phyloP scores from a whole-genome alignment of 306 rosid species.

The Vigna reflexopilosa region DNA sequence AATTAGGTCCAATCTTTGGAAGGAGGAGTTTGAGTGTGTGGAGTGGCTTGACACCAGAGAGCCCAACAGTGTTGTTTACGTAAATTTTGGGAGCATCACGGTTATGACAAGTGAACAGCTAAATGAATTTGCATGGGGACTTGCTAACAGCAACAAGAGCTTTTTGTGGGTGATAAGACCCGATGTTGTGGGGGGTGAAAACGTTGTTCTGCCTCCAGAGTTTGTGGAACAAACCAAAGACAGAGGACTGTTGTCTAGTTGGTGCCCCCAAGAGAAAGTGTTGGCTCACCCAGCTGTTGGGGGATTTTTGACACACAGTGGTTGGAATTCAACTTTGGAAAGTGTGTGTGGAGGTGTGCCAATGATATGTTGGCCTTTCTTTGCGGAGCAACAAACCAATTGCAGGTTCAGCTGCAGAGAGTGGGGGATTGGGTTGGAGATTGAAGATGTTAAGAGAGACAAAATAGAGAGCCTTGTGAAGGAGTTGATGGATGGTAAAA shows the following conservation, averaged over 20 bases:
- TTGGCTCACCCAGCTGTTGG: conserved; percentile 62
- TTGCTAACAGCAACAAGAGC: conserved; percentile 54
- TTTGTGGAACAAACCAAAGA: conserved; percentile 49
- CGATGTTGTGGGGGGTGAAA: conserved; percentile 55
- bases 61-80: conserved; percentile 61
- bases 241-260: conserved; percentile 52
- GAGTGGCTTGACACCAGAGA: conserved; percentile 64
- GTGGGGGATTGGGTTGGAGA: conserved; percentile 76
- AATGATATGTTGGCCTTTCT: conserved; percentile 79
- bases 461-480: conserved; percentile 58
- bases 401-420: conserved; percentile 60
- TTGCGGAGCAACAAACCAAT: conserved; percentile 76
- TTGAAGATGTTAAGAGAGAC: conserved; percentile 56
- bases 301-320: conserved; percentile 72
- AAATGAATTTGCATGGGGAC: conserved; percentile 79
- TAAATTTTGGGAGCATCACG: conserved; percentile 74
- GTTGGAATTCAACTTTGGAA: conserved; percentile 84
- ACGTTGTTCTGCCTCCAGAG: conserved; percentile 45
- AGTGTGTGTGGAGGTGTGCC: conserved; percentile 67
- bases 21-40: conserved; percentile 61
- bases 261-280: conserved; percentile 78
- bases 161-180: conserved; percentile 74
- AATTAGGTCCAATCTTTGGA: conserved; percentile 70
- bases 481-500: conserved; percentile 63
- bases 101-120: conserved; percentile 63